Evolutionary conservation across 2,329 filamentous ascomycete genomes (phyloP), one percentile per base, ranked within the genome.

Genomic region (Cercospora beticola): DNA sequence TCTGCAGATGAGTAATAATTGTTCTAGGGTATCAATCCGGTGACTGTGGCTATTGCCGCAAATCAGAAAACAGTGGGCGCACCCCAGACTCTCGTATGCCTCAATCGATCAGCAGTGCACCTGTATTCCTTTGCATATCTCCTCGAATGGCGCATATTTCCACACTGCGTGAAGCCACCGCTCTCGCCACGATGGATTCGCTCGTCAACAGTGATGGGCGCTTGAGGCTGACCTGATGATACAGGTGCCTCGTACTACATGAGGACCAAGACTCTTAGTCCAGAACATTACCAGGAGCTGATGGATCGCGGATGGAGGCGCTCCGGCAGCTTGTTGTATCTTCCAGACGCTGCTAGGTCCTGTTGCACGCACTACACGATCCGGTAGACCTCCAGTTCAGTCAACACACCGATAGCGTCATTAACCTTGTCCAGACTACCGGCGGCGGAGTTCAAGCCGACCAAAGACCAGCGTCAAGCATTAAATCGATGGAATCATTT

Each of bases 311-410:
- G 89, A 70, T 95, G 91, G 91, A 89, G 92, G 78, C 86, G 84
- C 72, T 86, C 84, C 46, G 85, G 85, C 16, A 87, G 82, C 30
- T 83, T 93, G 8, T 82, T 95, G 60, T 95, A 95, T 80, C 88
- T 92, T 69, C 92, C 92, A 14, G 90, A 95, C 79, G 89, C 92
- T 75, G 86, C 86, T 68, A 85, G 89, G 66, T 92, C 93, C 70
- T 99, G 95, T 76, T 99, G 95, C 79, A 93, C 94, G 56, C 93
- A 97, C 77, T 98, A 94, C 78, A 93, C 91, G 0, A 89, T 95
- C 64, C 88, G 82, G 83, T 83, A 73, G 49, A 26, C 21, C 18
- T 54, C 49, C 49, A 28, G 26, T 54, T 58, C 12, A 16, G 8
- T 43, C 16, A 21, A 30, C 59, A 16, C 31, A 14, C 21, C 59